These are phyloP conservation scores for Ganoderma multipileum DNA, from an alignment of 1,284 basidiomycete species.

Conservation along the genomic window DNA sequence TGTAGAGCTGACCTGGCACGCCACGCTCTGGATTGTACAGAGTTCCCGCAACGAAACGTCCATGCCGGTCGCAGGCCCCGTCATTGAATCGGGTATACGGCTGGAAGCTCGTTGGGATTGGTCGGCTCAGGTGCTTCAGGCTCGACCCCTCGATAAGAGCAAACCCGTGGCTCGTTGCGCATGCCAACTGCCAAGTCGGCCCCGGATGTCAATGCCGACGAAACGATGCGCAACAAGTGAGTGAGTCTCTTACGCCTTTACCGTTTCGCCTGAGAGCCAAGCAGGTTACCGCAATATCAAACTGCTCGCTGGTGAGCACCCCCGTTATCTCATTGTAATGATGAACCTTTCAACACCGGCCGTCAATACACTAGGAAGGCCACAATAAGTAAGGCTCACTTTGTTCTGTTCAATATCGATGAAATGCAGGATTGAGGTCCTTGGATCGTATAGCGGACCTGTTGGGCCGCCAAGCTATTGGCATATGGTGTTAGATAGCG, in stretches of 20 bases:
- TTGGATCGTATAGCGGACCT: constrained; percentile 69
- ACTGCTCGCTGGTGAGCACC: constrained; percentile 52
- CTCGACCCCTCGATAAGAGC: constrained; percentile 54
- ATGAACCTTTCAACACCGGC: constrained; percentile 50
- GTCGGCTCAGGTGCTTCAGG: constrained; percentile 55
- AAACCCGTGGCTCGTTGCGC: constrained; percentile 59
- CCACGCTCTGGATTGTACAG: constrained; percentile 55
- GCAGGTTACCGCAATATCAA: constrained; percentile 59
- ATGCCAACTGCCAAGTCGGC: constrained; percentile 53
- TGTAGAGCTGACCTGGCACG: constrained; percentile 64
- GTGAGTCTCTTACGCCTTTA: constrained; percentile 49
- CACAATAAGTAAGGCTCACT: constrained; percentile 39
- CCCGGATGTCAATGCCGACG: constrained; percentile 9
- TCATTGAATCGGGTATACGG: constrained; percentile 70
- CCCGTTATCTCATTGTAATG: constrained; percentile 54
- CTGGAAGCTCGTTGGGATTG: constrained; percentile 50
- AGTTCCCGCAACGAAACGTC: constrained; percentile 71
- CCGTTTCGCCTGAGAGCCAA: constrained; percentile 55
- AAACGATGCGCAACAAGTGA: neutral
- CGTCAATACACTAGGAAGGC: neutral
- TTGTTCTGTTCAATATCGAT: constrained; percentile 69
- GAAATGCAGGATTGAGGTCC: constrained; percentile 63
- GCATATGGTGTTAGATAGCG: neutral
- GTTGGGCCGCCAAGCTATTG: constrained; percentile 5
- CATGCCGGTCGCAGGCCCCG: constrained; percentile 68